Evolutionary conservation across 257 asterid species (phyloP).

Genomic region (Nemophila menziesii): DNA sequence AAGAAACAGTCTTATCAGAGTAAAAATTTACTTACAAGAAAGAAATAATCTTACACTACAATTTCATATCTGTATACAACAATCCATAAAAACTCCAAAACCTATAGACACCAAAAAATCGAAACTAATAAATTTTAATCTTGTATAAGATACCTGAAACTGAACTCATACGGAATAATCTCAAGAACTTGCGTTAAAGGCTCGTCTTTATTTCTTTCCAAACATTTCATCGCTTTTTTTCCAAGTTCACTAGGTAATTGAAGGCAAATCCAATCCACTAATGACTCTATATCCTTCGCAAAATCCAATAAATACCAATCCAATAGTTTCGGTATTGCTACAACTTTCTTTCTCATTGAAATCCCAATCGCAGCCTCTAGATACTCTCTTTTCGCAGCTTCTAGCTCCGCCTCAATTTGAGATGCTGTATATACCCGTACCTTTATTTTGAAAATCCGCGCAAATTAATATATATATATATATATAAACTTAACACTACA

Average conservation of each 20-base stretch:
- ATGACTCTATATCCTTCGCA: constrained; percentile 69
- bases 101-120: constrained; percentile 8
- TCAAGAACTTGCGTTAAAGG: constrained; percentile 36
- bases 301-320: constrained; percentile 91
- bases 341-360: constrained; percentile 28
- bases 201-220: constrained; percentile 36
- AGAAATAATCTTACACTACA: constrained; percentile 15
- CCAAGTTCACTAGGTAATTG: constrained; percentile 58
- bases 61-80: constrained; percentile 26
- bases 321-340: constrained; percentile 69
- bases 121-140: constrained; percentile 27
- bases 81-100: constrained; percentile 21
- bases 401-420: constrained; percentile 65
- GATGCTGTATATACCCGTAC: constrained; percentile 72
- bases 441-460: constrained; percentile 19
- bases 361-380: constrained; percentile 70
- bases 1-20: not conserved
- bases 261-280: constrained; percentile 81
- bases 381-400: constrained; percentile 64
- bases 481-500: not conserved
- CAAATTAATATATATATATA: not conserved
- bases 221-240: constrained; percentile 56
- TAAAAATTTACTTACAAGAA: constrained; percentile 30
- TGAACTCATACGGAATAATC: constrained; percentile 70
- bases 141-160: constrained; percentile 70